Evolutionary conservation across 768 basidiomycete species (phyloP).

Genomic region (Phlegmacium glaucopus): DNA sequence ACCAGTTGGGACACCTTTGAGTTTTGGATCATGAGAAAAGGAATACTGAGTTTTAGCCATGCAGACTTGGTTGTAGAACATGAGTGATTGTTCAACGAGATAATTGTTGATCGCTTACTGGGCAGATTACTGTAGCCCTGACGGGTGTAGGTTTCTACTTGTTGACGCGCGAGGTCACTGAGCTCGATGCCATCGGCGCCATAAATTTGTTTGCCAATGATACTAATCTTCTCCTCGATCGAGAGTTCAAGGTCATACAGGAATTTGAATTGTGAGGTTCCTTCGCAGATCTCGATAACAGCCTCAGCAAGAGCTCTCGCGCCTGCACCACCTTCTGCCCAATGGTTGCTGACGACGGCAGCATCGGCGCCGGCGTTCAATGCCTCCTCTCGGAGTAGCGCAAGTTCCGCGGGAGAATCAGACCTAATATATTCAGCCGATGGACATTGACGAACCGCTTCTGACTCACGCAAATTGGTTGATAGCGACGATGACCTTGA

Average conservation of each 20-base stretch:
- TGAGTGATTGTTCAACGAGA: constrained; percentile 2
- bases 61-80: constrained; percentile 55
- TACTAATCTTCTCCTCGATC: constrained; percentile 85
- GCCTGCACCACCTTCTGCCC: constrained; percentile 93
- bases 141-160: constrained; percentile 86
- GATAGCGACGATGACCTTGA: constrained; percentile 95
- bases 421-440: constrained; percentile 1
- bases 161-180: constrained; percentile 78
- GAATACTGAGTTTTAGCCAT: constrained; percentile 99
- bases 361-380: constrained; percentile 88
- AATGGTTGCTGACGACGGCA: constrained; percentile 94
- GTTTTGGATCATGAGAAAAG: constrained; percentile 90
- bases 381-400: constrained; percentile 76
- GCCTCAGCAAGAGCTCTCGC: constrained; percentile 89
- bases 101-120: constrained; percentile 44
- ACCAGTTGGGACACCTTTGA: constrained; percentile 88
- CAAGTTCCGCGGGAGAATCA: constrained; percentile 87
- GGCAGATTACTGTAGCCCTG: constrained; percentile 83
- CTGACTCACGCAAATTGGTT: constrained; percentile 87
- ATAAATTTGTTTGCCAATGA: constrained; percentile 89
- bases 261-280: constrained; percentile 84
- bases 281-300: constrained; percentile 84
- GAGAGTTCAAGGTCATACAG: constrained; percentile 84
- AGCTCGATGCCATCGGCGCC: constrained; percentile 89
- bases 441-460: not conserved